phyloP scores from a whole-genome alignment of 768 basidiomycete genomes.

The Boletales sp. region DNA sequence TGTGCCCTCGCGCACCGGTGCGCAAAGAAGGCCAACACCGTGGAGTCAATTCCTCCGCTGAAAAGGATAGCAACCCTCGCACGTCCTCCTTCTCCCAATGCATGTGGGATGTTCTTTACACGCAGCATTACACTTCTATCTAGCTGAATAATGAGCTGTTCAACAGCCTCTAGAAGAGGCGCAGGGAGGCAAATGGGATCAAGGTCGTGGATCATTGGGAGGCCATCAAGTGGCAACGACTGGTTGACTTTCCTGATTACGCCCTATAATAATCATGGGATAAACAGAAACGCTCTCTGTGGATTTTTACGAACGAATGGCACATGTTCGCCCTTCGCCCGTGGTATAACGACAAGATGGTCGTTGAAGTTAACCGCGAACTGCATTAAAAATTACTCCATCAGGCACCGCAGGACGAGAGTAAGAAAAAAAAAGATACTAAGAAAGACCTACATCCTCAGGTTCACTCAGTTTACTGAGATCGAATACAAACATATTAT shows the following conservation, averaged over 20 bases:
- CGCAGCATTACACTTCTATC: constrained; percentile 65
- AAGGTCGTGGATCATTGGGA: constrained; percentile 27
- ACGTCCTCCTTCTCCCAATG: constrained; percentile 34
- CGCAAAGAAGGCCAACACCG: constrained; percentile 76
- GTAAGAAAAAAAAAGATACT: neutral
- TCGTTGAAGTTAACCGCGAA: constrained; percentile 17
- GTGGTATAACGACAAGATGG: constrained; percentile 20
- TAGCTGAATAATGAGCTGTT: constrained; percentile 51
- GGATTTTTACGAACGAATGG: constrained; percentile 22
- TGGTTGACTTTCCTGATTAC: constrained; percentile 44
- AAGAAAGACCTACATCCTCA: constrained; percentile 19
- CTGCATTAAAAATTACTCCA: constrained; percentile 9
- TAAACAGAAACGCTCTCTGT: neutral
- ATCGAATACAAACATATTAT: constrained; percentile 54
- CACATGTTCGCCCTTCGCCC: constrained; percentile 10
- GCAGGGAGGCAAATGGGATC: constrained; percentile 31
- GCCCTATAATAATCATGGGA: constrained; percentile 34
- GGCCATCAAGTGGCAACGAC: constrained; percentile 42
- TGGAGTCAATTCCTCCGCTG: constrained; percentile 94
- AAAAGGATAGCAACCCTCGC: constrained; percentile 83
- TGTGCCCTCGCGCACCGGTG: constrained; percentile 48
- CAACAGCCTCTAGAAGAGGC: constrained; percentile 34
- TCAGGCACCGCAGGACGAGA: neutral
- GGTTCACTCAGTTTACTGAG: constrained; percentile 26
- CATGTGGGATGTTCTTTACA: constrained; percentile 64